Base-by-base conservation (phyloP, 2,329 filamentous ascomycete genomes). In the Xylaria digitata region DNA sequence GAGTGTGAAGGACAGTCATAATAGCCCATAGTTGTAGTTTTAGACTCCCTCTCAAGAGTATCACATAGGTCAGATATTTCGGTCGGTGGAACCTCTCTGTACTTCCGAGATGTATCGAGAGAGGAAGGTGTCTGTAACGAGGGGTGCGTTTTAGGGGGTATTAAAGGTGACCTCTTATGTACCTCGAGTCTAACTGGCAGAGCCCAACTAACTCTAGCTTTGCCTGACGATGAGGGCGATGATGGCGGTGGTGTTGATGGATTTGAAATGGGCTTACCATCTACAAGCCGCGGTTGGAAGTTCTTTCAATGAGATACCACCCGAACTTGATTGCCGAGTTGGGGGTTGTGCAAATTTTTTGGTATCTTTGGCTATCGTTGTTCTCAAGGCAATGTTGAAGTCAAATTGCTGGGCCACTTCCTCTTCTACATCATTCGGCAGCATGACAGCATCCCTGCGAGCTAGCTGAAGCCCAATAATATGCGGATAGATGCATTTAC, bases 381-480 rank as follows among this genome's bases (percentile, higher is more conserved):
- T 53, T 5, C 1, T n/a, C 7, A 59, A 48, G 8, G 46, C 9
- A 21, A 62, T 37, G 11, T 15, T 19, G 37, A 66, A 62, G 6
- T 30, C 26, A 1, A 66, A 42, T 8, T 15, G 13, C 26, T 23
- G 34, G 30, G 57, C 59, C 7, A 54, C 34, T 17, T 49, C 1
- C 5, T 59, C 59, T 43, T 56, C 54, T 6, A 21, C 13, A 21
- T 63, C 55, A 13, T 8, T 23, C 11, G 55, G 42, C 13, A 63
- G 21, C 11, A 60, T 45, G 9, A 60, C 3, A 37, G 15, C 19
- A 34, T 64, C 7, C 21, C 30, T 26, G 17, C 30, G 42, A 8
- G 42, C n/a, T 21, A 67, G 60, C 8, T 52, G 49, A n/a, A 67
- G 32, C 4, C 60, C 65, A 26, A 63, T 30, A 37, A 23, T 46